Evolutionary conservation across 1,284 basidiomycete species (phyloP).

Genomic region (Macrocystidia cucumis): DNA sequence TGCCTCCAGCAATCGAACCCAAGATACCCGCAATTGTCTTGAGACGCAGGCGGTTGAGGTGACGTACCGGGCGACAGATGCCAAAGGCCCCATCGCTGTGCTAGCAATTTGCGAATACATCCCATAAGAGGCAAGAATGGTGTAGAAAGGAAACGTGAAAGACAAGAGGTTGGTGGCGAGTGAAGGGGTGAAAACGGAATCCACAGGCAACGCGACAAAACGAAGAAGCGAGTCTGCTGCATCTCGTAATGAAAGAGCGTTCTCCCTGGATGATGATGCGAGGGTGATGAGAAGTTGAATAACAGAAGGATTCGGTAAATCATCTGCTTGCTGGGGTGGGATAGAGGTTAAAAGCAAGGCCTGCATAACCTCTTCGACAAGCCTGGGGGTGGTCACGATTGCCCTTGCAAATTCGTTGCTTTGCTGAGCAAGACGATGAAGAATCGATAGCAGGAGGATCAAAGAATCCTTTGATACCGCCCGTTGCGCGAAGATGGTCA

Average conservation of each 20-base stretch:
- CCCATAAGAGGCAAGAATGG: constrained; percentile 70
- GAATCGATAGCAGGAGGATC: constrained; percentile 52
- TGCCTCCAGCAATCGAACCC: constrained; percentile 47
- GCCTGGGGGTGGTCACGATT: constrained; percentile 44
- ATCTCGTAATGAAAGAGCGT: constrained; percentile 53
- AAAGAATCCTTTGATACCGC: constrained; percentile 42
- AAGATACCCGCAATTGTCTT: constrained; percentile 32
- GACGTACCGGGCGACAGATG: constrained; percentile 35
- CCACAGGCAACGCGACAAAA: constrained; percentile 59
- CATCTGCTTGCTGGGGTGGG: constrained; percentile 22
- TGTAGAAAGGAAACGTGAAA: constrained; percentile 61
- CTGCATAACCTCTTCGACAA: constrained; percentile 47
- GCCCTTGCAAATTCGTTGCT: constrained; percentile 45
- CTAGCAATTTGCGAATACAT: constrained; percentile 61
- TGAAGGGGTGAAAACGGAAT: constrained; percentile 35
- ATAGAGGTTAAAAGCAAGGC: constrained; percentile 49
- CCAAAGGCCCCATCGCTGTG: constrained; percentile 50
- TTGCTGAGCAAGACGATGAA: constrained; percentile 55
- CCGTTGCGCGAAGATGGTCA: constrained; percentile 25
- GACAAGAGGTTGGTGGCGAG: constrained; percentile 44
- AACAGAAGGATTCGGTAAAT: constrained; percentile 41
- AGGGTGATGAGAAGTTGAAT: constrained; percentile 57
- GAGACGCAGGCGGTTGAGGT: constrained; percentile 29
- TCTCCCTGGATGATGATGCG: constrained; percentile 56
- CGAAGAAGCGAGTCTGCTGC: constrained; percentile 65